Base-by-base conservation (phyloP, 805 yeast genomes). In the Yarrowia osloensis region DNA sequence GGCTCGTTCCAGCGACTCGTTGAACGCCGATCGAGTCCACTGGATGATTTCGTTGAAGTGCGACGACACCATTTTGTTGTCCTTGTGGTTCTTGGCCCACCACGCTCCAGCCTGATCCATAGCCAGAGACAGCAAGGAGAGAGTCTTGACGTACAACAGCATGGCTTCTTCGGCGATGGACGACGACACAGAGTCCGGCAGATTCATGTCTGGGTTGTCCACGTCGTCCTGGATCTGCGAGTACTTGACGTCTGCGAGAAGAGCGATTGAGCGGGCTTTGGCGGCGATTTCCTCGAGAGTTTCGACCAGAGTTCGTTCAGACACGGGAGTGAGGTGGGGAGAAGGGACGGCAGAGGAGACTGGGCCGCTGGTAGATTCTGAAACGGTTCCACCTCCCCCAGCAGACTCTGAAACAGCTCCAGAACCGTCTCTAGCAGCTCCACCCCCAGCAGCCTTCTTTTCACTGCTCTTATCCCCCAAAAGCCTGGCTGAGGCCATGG, bases 161-260 rank as follows among this genome's bases (percentile, higher is more conserved):
- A 92, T 86, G 1, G 98, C 96, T 75, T 95, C 98, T 71, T 89
- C 92, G 68, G 96, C 86, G 5, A 92, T 70, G 9, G 69, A 68
- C 72, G 81, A 83, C 49, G 80, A 79, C 3, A 63, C 59, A 6
- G 11, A 12, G 13, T 47, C 47, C 4, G 59, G 57, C 15, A 63
- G 37, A 8, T 28, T 37, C 46, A 67, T 55, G 24, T 65, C 71
- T 49, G 70, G 71, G 57, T 70, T 72, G 47, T 47, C 49, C 5
- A 33, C 69, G 46, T 47, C 67, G 42, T 71, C 74, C 35, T 70
- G 85, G 71, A 93, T 80, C 78, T 94, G 98, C 47, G 88, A 82
- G 73, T 88, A 91, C 77, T 95, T 95, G 29, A 91, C 92, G 71
- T 92, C 97, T 0, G 98, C 98, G 79, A 88, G 92, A 35, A 91